Evolutionary conservation across 2,329 filamentous ascomycete genomes (phyloP).

Genomic region (Pseudogymnoascus sp.): DNA sequence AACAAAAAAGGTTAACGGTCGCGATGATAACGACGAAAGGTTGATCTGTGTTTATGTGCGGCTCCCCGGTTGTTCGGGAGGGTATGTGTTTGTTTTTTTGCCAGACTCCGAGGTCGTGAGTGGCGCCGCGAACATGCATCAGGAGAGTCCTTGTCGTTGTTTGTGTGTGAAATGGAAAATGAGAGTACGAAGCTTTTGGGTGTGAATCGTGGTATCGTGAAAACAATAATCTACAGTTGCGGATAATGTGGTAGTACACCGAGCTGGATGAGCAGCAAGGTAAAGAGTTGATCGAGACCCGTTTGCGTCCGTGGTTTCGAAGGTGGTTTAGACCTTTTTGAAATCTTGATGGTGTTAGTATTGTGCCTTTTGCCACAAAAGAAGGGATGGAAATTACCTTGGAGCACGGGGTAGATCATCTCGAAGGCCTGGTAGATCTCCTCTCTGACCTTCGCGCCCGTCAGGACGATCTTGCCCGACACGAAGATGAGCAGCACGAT

Average conservation of each 20-base stretch:
- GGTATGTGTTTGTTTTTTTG: constrained; percentile 12
- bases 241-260: constrained; percentile 17
- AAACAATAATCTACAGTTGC: constrained; percentile 29
- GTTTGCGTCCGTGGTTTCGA: constrained; percentile 1
- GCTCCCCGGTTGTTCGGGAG: constrained; percentile 1
- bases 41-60: not conserved
- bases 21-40: not conserved
- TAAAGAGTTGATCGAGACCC: constrained; percentile 1
- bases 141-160: not conserved
- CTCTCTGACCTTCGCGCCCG: constrained; percentile 94
- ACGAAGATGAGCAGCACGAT: constrained; percentile 98
- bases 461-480: constrained; percentile 95
- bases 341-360: constrained; percentile 27
- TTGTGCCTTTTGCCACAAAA: not conserved
- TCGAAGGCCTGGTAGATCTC: constrained; percentile 97
- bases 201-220: constrained; percentile 42
- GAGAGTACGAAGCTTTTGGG: constrained; percentile 13
- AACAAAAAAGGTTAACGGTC: constrained; percentile 12
- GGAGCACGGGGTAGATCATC: constrained; percentile 93
- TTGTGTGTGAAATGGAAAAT: not conserved
- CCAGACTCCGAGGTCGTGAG: constrained; percentile 20
- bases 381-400: constrained; percentile 50
- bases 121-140: not conserved
- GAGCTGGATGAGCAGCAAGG: constrained; percentile 5
- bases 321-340: constrained; percentile 30